Percentiles rank a stretch among this genome's conserved stretches.
phyloP scores from a whole-genome alignment of 768 basidiomycete species.

The Trametopsis cervina region DNA sequence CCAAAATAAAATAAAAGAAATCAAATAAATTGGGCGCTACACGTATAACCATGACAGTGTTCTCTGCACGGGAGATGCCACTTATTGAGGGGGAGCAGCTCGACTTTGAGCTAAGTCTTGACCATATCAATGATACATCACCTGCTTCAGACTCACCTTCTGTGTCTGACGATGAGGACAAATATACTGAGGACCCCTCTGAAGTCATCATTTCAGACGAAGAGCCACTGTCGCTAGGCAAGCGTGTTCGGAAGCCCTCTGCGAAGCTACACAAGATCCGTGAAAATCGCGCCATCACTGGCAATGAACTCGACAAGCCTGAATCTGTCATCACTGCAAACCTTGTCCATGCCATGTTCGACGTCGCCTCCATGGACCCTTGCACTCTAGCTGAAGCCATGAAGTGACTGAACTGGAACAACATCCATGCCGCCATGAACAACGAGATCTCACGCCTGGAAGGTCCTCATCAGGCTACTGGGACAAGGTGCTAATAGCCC shows the following conservation, averaged over 20 bases:
- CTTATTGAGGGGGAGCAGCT: slow-evolving; percentile 3
- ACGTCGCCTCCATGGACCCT: background rate
- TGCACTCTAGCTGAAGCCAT: background rate
- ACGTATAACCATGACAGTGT: too few species aligned
- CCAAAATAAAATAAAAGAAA: too few species aligned
- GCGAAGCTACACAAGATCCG: background rate
- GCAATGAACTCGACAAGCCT: background rate
- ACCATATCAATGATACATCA: background rate
- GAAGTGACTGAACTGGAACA: background rate
- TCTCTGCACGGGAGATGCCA: slow-evolving; percentile 2
- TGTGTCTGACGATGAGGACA: too few species aligned
- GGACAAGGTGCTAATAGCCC: too few species aligned
- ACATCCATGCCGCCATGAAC: background rate
- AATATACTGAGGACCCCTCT: too few species aligned
- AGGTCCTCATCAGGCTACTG: too few species aligned
- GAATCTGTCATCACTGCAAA: background rate
- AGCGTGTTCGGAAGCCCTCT: background rate
- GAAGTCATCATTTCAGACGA: too few species aligned
- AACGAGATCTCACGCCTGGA: slow-evolving; percentile 3
- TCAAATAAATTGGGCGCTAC: too few species aligned
- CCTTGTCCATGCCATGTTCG: background rate
- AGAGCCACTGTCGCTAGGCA: background rate
- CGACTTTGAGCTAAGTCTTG: background rate
- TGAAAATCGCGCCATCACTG: background rate
- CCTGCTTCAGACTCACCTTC: too few species aligned